Evolutionary conservation across 495 filamentous ascomycete species (phyloP), one percentile per base, ranked within the genome.

Genomic region (Clohesyomyces aquaticus): DNA sequence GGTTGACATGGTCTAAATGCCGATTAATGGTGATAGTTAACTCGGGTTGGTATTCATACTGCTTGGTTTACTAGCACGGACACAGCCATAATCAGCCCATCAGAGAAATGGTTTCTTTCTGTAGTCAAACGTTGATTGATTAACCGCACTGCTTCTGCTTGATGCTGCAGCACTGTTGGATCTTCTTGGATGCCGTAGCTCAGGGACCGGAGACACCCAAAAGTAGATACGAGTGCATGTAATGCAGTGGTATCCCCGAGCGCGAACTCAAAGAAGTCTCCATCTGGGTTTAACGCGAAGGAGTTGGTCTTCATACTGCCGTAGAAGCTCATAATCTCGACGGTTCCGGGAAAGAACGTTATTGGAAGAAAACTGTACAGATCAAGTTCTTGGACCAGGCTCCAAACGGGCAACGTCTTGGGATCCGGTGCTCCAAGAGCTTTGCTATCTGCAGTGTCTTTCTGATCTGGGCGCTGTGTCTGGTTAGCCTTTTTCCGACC

Each of bases 1-100:
- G 12, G 28, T 28, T 32, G 11, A 11, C 38, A 58, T 43, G 21
- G 28, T 18, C 28, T 56, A 14, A 26, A 43, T 38, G 11, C 21
- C 22, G 35, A 23, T 21, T 3, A 3, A 1, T 42, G 9, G 14
- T 23, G 14, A 1, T 43, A 43, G 21, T 14, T 11, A 25, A 53
- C 35, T 9, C 4, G 11, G 11, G 6, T 14, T 16, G 53, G 27
- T 3, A 21, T 18, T 19, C 53, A 4, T 41, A 48, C 55, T 42
- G 46, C 55, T 32, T 58, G 55, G 35, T 58, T 58, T 3, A 58
- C 55, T 12, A 58, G 25, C 19, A 46, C 55, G 6, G 55, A 38
- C 3, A 28, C 55, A 8, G 55, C 55, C 1, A 26, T 26, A n/a
- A 58, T 48, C 4, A 58, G 14, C 18, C 21, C 27, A 48, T 47